These are phyloP conservation scores for Calonectria hawksworthii DNA, from an alignment of 2,329 filamentous ascomycete genomes.

Conservation along the genomic window DNA sequence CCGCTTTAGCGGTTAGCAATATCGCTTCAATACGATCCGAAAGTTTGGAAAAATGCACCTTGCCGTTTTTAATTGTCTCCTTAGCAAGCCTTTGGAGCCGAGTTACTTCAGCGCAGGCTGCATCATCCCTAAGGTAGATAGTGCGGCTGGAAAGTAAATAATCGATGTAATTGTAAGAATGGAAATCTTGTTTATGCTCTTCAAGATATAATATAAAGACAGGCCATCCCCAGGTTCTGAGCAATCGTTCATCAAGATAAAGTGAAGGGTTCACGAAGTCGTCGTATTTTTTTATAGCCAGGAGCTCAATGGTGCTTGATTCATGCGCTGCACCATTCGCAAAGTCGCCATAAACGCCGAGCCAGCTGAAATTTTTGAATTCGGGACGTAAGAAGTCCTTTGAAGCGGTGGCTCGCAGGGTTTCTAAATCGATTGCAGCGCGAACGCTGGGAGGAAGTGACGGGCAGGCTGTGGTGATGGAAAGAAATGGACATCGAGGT, in stretches of 20 bases:
- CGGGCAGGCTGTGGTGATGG: neutral
- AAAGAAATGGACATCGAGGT: neutral
- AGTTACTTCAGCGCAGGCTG: neutral
- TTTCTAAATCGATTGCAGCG: neutral
- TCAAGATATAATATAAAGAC: neutral
- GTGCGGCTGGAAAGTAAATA: neutral
- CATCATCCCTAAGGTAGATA: neutral
- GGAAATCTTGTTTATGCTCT: neutral
- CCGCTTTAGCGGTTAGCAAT: neutral
- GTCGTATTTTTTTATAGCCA: neutral
- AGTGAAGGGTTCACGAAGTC: neutral
- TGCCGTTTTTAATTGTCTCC: neutral
- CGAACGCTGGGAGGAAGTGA: neutral
- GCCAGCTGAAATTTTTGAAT: neutral
- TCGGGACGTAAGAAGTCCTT: neutral
- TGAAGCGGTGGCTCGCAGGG: neutral
- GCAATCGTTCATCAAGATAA: neutral
- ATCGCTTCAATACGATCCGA: neutral
- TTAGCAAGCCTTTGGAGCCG: neutral
- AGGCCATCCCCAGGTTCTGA: neutral
- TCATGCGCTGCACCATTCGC: neutral
- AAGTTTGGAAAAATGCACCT: neutral
- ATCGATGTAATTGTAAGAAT: neutral
- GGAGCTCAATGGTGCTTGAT: neutral
- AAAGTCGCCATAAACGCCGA: neutral